Conservation (phyloP, 148 eudicot species). For the Simmondsia chinensis region DNA sequence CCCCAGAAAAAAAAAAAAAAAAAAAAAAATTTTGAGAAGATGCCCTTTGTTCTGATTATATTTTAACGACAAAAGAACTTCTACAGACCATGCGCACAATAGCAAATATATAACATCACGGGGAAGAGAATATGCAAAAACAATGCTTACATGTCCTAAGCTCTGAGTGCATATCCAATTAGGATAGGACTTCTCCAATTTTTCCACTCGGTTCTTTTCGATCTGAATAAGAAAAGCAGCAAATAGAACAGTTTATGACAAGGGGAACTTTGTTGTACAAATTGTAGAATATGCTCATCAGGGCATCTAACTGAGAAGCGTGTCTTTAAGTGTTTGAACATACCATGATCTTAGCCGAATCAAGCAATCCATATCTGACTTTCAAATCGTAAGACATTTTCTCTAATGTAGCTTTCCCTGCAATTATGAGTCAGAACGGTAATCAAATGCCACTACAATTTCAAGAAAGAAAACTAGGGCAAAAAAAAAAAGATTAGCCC, state of each 20-base stretch:
- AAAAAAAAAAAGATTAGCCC: not conserved
- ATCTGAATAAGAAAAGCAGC: slow-evolving; percentile 41
- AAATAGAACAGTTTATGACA: not conserved
- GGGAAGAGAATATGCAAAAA: not conserved
- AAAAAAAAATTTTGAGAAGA: no score
- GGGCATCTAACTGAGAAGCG: not conserved
- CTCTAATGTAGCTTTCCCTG: slow-evolving; percentile 69
- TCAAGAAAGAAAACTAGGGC: not conserved
- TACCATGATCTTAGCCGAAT: slow-evolving; percentile 63
- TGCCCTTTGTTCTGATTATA: no score
- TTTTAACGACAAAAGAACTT: no score
- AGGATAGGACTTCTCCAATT: slow-evolving; percentile 86
- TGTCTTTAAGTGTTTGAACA: not conserved
- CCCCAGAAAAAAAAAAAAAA: no score
- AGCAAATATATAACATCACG: not conserved
- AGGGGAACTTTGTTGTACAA: not conserved
- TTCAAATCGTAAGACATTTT: slow-evolving; percentile 60
- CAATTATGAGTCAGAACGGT: slow-evolving; percentile 2
- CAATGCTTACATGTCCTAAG: slow-evolving; percentile 66
- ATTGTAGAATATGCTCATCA: not conserved
- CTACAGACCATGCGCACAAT: not conserved
- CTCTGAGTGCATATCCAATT: slow-evolving; percentile 84
- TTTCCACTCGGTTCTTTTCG: slow-evolving; percentile 65
- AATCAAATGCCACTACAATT: slow-evolving; percentile 3
- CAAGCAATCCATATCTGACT: slow-evolving; percentile 58